Conservation (phyloP, 2,329 filamentous ascomycete genomes). For the Lachnum nothofagi region DNA sequence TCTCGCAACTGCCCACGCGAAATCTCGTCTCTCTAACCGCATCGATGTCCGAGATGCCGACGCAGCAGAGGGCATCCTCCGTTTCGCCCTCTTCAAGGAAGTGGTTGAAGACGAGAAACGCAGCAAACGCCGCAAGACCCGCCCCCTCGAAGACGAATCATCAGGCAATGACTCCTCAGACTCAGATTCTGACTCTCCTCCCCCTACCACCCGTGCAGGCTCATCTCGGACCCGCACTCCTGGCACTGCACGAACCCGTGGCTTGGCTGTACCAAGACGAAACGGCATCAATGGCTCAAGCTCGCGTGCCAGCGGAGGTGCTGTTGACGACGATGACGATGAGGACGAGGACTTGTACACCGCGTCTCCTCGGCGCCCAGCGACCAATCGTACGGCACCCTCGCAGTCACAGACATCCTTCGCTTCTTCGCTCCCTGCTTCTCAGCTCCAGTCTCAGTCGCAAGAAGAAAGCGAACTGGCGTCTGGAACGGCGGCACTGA, state of each 20-base stretch:
- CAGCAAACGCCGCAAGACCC: constrained; percentile 74
- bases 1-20: constrained; percentile 92
- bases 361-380: constrained; percentile 27
- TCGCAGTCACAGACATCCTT: constrained; percentile 35
- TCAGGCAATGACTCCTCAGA: constrained; percentile 58
- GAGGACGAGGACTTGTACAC: constrained; percentile 36
- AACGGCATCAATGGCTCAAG: constrained; percentile 29
- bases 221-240: constrained; percentile 33
- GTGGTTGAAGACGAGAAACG: constrained; percentile 73
- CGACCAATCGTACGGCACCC: constrained; percentile 9
- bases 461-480: constrained; percentile 27
- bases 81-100: constrained; percentile 97
- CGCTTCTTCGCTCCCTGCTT: constrained; percentile 36
- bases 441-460: constrained; percentile 28
- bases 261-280: constrained; percentile 26
- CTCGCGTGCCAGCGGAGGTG: constrained; percentile 38
- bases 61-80: constrained; percentile 80
- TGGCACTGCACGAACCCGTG: constrained; percentile 32
- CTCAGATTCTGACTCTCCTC: constrained; percentile 32
- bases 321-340: constrained; percentile 43
- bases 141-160: constrained; percentile 52
- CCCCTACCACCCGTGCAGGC: constrained; percentile 25
- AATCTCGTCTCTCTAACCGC: constrained; percentile 77
- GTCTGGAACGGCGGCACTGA: constrained; percentile 25
- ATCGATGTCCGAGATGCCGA: constrained; percentile 87